Evolutionary conservation across 2,329 filamentous ascomycete genomes (phyloP).

Genomic region (Sarocladium oryzae): DNA sequence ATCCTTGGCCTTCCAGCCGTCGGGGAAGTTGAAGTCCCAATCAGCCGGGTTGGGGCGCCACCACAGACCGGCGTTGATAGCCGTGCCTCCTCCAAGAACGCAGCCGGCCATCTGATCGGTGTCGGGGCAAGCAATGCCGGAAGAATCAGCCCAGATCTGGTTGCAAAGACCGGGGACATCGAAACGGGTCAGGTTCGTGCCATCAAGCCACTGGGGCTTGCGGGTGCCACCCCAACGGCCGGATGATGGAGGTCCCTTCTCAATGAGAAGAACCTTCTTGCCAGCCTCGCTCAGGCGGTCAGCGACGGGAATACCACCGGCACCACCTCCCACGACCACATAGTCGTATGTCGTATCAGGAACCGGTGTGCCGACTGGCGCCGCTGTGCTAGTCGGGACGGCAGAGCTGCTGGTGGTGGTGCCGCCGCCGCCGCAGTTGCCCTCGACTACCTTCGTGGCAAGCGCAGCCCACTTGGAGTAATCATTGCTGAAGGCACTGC

Average conservation of each 20-base stretch:
- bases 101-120: conserved; percentile 70
- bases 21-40: conserved; percentile 67
- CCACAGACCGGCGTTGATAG: conserved; percentile 63
- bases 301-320: conserved; percentile 53
- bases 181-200: conserved; percentile 60
- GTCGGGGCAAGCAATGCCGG: conserved; percentile 60
- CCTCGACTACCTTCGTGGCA: conserved; percentile 33
- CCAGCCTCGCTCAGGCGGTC: conserved; percentile 53
- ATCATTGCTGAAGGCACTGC: conserved; percentile 29
- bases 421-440: conserved; percentile 23
- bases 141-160: conserved; percentile 59
- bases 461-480: conserved; percentile 38
- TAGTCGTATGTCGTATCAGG: conserved; percentile 46
- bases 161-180: conserved; percentile 68
- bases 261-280: conserved; percentile 57
- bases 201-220: conserved; percentile 54
- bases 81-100: conserved; percentile 60
- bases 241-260: conserved; percentile 55
- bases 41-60: conserved; percentile 60
- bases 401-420: conserved; percentile 17
- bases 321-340: conserved; percentile 57
- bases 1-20: conserved; percentile 62
- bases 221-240: conserved; percentile 58
- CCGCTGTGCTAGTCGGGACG: conserved; percentile 15
- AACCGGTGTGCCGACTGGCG: conserved; percentile 23